Base-by-base conservation (phyloP, 768 basidiomycete genomes). In the Boletus speciosus region DNA sequence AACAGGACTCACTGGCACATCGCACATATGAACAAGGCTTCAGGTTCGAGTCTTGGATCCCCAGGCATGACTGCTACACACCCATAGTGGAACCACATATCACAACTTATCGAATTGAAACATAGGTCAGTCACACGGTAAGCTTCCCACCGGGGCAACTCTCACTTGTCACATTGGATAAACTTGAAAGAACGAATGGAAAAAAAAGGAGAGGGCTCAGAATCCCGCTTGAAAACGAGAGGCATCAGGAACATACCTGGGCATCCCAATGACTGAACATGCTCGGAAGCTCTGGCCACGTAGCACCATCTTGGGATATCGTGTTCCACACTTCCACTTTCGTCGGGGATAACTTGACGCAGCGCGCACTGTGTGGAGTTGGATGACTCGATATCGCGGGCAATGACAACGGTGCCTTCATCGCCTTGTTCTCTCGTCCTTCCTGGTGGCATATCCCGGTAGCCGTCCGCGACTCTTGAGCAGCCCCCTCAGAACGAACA, bases 41-140 rank as follows among this genome's bases (percentile, higher is more conserved):
- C 57, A 6, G 58, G 58, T 36, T 68, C 64, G 29, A 78, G 52
- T n/a, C 78, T 69, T 1, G 62, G 51, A 55, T 82, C 80, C 0
- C 60, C 65, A 3, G 64, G 41, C 12, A 45, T 51, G 37, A 81
- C 65, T 15, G 74, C 80, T 27, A 76, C 74, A 52, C 81, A 82
- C 6, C 77, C 81, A 51, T 75, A 78, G 51, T 82, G 81, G 51
- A 78, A 81, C 81, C 81, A 80, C 51, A 57, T 44, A 2, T 70
- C 64, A 49, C 78, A 80, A 6, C 78, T 79, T 6, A 44, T 32
- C 40, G 5, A 29, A 29, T 6, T 21, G 25, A 41, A 25, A 31
- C 23, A 36, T 46, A 9, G 34, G 38, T 55, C 21, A 58, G 39
- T 34, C 11, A 7, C 16, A 25, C 16, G 8, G 12, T 4, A 23